phyloP scores from a whole-genome alignment of 306 rosid genomes.

The Crotalaria pallida region DNA sequence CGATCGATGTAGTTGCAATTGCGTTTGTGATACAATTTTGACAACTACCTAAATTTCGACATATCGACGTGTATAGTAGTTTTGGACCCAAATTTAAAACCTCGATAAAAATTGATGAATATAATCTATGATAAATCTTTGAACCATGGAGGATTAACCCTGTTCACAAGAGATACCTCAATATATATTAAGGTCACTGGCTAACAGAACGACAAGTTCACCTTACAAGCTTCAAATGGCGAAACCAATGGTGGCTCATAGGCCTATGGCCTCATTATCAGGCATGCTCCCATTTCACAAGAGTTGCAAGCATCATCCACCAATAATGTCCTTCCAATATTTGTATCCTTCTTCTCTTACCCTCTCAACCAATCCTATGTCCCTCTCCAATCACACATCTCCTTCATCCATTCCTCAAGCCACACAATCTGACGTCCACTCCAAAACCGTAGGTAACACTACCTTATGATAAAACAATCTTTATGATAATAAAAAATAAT shows the following conservation, averaged over 20 bases:
- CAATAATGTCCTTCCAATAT: not conserved
- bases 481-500: not conserved
- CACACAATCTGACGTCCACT: not conserved
- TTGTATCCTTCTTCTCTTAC: not conserved
- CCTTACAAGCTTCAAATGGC: not conserved
- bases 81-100: too few species aligned
- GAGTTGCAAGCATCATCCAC: conserved; percentile 7
- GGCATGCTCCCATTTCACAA: not conserved
- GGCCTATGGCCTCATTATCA: not conserved
- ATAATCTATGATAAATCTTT: too few species aligned
- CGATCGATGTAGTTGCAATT: too few species aligned
- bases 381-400: not conserved
- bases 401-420: not conserved
- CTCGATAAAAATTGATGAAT: too few species aligned
- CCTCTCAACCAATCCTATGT: not conserved
- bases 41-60: too few species aligned
- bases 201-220: not conserved
- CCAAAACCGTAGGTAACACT: conserved; percentile 11
- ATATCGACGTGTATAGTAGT: too few species aligned
- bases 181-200: not conserved
- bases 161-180: too few species aligned
- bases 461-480: too few species aligned
- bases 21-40: too few species aligned
- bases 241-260: not conserved
- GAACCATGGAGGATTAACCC: too few species aligned